Evolutionary conservation across 2,329 filamentous ascomycete genomes (phyloP), one percentile per base, ranked within the genome.

Genomic region (Pseudopyrenochaeta lycopersici): DNA sequence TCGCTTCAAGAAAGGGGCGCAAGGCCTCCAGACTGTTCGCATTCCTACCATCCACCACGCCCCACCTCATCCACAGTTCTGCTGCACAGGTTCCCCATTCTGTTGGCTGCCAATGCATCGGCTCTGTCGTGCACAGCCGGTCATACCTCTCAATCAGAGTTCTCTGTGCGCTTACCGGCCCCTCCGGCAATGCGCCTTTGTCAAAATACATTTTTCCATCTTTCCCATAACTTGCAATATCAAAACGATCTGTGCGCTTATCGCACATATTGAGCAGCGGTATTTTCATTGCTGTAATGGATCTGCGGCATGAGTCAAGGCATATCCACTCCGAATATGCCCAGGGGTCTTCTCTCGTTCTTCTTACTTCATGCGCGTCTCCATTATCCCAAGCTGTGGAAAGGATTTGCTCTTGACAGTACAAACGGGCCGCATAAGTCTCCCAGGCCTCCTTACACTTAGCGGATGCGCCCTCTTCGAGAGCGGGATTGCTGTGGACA

Each of bases 31-130:
- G 6, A 30, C 50, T 52, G 12, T 15, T 40, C 31, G 44, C 45
- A 11, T 55, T 51, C 21, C 46, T 53, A 3, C 58, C 58, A 31
- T 55, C 48, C 3, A 53, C 58, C 23, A 61, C 48, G 5, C 58
- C 58, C 58, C 58, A 61, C 2, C 21, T 51, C 57, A 60, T 61
- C 58, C 54, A 61, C 18, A 61, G 9, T 11, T 58, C 51, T 6
- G 48, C 58, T 7, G 58, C 51, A 41, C 54, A 61, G 7, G 45
- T 61, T 11, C 43, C 46, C 53, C 49, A 54, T 40, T 53, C 33
- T 12, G 40, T 50, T 12, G 27, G 5, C 21, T 7, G 2, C 2
- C 43, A 11, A 6, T 14, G 23, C 11, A 4, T n/a, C 15, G 23
- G 12, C 32, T 33, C 7, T 7, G 51, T 48, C 18, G 36, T 15